These are phyloP conservation scores for Nemania bipapillata DNA, from an alignment of 2,329 filamentous ascomycete species.

Conservation along the genomic window DNA sequence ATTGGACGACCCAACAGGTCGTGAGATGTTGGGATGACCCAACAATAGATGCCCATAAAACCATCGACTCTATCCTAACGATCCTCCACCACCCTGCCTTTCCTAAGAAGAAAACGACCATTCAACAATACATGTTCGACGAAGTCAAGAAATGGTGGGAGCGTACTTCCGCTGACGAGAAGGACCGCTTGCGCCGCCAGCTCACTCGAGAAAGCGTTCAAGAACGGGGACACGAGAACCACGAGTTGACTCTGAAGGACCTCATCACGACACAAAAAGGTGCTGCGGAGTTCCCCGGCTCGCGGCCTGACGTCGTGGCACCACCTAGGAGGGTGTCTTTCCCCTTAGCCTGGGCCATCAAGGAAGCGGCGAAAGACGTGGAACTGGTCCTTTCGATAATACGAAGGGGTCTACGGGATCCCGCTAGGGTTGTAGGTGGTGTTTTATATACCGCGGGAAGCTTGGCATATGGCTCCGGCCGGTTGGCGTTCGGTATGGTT, in stretches of 20 bases:
- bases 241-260: conserved; percentile 46
- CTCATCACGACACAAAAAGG: conserved; percentile 43
- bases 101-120: conserved; percentile 60
- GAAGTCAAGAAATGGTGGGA: conserved; percentile 70
- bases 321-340: conserved; percentile 46
- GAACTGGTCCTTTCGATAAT: conserved; percentile 32
- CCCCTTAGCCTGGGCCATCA: conserved; percentile 43
- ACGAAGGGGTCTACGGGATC: conserved; percentile 36
- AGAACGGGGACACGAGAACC: conserved; percentile 47
- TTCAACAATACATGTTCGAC: conserved; percentile 74
- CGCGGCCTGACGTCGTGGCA: conserved; percentile 43
- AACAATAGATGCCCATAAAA: conserved; percentile 69
- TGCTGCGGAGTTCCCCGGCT: conserved; percentile 47
- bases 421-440: conserved; percentile 30
- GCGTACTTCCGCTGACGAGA: conserved; percentile 36
- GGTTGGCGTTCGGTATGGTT: conserved; percentile 24
- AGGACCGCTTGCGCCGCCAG: conserved; percentile 41
- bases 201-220: conserved; percentile 48
- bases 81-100: conserved; percentile 76
- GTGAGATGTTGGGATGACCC: conserved; percentile 76
- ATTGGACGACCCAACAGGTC: conserved; percentile 73
- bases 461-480: conserved; percentile 31
- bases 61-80: conserved; percentile 69
- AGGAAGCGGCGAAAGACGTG: conserved; percentile 37
- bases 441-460: conserved; percentile 30